Percentiles rank a stretch among this genome's conserved stretches.
Conservation (phyloP, 108 stramenopile species). For the Mediolabrus comicus region DNA sequence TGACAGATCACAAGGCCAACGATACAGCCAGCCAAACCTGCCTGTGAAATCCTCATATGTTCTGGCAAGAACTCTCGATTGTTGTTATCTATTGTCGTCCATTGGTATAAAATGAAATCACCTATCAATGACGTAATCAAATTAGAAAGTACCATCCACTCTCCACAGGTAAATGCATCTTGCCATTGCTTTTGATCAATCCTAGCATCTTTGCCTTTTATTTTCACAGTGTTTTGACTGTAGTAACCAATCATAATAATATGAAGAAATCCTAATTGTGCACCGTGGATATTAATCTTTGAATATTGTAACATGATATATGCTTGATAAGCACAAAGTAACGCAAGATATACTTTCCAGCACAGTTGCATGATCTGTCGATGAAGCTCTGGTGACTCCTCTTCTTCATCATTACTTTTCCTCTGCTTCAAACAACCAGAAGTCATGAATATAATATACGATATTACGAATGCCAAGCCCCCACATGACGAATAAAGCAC, state of each 20-base stretch:
- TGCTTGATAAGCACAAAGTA: not conserved
- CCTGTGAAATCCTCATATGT: slow-evolving; percentile 30
- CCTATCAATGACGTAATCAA: slow-evolving; percentile 23
- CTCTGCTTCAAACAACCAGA: not conserved
- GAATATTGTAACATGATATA: not conserved
- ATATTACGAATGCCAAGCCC: not conserved
- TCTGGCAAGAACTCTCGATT: slow-evolving; percentile 4
- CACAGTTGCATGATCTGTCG: slow-evolving; percentile 4
- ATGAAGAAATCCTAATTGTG: slow-evolving; percentile 4
- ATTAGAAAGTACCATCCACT: slow-evolving; percentile 44
- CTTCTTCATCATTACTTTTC: not conserved
- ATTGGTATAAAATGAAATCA: slow-evolving; percentile 29
- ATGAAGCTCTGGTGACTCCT: too few species aligned
- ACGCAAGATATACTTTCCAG: slow-evolving; percentile 17
- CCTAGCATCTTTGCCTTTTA: not conserved
- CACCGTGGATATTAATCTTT: not conserved
- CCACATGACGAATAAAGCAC: not conserved
- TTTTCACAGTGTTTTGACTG: too few species aligned
- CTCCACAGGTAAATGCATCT: slow-evolving; percentile 44
- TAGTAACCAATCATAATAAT: slow-evolving; percentile 8
- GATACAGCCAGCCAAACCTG: slow-evolving; percentile 41
- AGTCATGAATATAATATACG: too few species aligned
- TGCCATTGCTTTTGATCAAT: slow-evolving; percentile 20
- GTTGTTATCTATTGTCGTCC: not conserved
- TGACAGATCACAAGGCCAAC: slow-evolving; percentile 11